Conservation (phyloP, 176 grass and related monocot species). For the Cocos nucifera region DNA sequence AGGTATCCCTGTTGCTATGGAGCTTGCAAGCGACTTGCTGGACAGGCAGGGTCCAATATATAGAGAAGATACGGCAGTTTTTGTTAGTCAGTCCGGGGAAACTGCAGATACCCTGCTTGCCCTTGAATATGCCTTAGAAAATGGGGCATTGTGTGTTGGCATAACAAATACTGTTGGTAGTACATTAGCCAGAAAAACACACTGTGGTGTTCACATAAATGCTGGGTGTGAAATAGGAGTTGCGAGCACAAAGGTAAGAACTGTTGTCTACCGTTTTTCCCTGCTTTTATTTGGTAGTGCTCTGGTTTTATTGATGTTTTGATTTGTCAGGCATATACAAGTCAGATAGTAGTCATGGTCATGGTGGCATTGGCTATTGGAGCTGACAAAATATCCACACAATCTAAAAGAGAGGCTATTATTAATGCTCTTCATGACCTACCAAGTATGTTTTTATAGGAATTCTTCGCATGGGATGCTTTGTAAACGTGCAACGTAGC, state of each 20-base stretch:
- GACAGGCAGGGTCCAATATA: slow-evolving; percentile 87
- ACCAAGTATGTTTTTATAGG: slow-evolving; percentile 39
- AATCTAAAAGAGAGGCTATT: slow-evolving; percentile 57
- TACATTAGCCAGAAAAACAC: slow-evolving; percentile 87
- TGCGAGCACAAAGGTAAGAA: slow-evolving; percentile 79
- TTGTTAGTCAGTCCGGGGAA: slow-evolving; percentile 96
- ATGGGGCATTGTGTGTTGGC: slow-evolving; percentile 80
- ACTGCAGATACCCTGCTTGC: slow-evolving; percentile 91
- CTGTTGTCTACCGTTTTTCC: background rate
- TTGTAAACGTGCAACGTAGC: no score
- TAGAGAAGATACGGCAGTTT: slow-evolving; percentile 76
- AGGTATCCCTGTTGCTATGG: slow-evolving; percentile 89
- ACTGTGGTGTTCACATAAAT: slow-evolving; percentile 93
- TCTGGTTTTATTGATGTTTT: slow-evolving; percentile 6
- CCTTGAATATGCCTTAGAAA: slow-evolving; percentile 81
- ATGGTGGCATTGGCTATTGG: slow-evolving; percentile 98
- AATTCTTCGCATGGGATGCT: no score
- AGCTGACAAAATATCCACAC: slow-evolving; percentile 83
- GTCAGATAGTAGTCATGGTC: slow-evolving; percentile 91
- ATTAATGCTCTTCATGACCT: slow-evolving; percentile 55
- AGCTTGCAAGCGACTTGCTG: slow-evolving; percentile 78
- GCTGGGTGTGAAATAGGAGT: slow-evolving; percentile 95
- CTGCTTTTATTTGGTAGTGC: background rate
- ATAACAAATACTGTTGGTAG: slow-evolving; percentile 91
- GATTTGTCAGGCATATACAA: slow-evolving; percentile 71